These are phyloP conservation scores for Butyriboletus appendiculatus DNA, from an alignment of 1,284 basidiomycete species.

Conservation along the genomic window DNA sequence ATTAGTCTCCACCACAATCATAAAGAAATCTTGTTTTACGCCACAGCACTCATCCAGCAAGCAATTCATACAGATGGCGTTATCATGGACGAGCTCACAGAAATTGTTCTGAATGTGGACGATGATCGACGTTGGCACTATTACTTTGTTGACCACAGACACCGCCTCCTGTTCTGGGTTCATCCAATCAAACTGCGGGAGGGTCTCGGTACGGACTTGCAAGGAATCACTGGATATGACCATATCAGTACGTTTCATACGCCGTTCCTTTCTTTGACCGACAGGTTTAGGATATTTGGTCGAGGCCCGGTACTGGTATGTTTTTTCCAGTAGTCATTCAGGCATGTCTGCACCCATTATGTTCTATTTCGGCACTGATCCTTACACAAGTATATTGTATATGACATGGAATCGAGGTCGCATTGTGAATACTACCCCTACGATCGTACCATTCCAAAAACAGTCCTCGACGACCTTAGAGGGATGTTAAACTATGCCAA, in stretches of 20 bases:
- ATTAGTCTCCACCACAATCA: too few species aligned
- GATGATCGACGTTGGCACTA: constrained; percentile 2
- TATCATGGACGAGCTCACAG: constrained; percentile 14
- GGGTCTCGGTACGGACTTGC: constrained; percentile 1
- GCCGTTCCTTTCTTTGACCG: background rate
- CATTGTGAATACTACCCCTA: constrained; percentile 25
- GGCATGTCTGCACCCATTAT: background rate
- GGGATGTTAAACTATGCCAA: constrained; percentile 22
- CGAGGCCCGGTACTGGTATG: constrained; percentile 17
- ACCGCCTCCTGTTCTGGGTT: constrained; percentile 23
- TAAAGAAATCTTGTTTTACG: background rate
- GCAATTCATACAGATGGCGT: background rate
- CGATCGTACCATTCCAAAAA: constrained; percentile 1
- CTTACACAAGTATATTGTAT: background rate
- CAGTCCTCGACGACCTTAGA: constrained; percentile 5
- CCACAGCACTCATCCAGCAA: background rate
- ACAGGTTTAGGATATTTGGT: constrained; percentile 19
- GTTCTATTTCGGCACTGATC: constrained; percentile 1
- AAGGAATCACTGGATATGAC: background rate
- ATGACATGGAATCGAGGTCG: constrained; percentile 10
- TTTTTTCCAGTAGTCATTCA: background rate
- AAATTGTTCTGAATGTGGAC: constrained; percentile 17
- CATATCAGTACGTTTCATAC: constrained; percentile 17
- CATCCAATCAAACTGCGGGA: background rate
- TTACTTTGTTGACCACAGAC: constrained; percentile 21